These are phyloP conservation scores for Pulveroboletus sp. DNA, from an alignment of 1,284 basidiomycete species.

Conservation along the genomic window DNA sequence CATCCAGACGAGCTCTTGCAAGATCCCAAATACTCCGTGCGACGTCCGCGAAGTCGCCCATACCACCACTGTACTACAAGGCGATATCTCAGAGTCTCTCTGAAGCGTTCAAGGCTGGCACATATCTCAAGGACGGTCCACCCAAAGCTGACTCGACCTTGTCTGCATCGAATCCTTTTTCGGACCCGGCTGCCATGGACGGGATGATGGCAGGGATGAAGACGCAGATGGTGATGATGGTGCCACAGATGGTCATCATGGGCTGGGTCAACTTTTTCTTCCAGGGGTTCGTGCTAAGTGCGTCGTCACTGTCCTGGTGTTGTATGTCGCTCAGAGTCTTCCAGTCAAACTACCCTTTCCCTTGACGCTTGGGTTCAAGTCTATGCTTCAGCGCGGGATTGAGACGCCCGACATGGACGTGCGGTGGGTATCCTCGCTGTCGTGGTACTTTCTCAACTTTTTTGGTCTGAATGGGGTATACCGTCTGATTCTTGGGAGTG, in stretches of 20 bases:
- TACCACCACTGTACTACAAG: constrained; percentile 74
- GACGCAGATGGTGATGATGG: constrained; percentile 98
- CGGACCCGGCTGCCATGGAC: constrained; percentile 92
- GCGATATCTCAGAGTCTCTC: constrained; percentile 75
- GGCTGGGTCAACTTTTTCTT: constrained; percentile 99
- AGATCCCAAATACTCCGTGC: constrained; percentile 83
- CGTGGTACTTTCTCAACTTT: constrained; percentile 99
- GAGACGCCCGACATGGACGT: constrained; percentile 98
- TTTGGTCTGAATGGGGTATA: constrained; percentile 97
- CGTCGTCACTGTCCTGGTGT: constrained; percentile 39
- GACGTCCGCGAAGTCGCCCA: constrained; percentile 77
- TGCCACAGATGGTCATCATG: constrained; percentile 98
- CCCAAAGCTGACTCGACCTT: constrained; percentile 61
- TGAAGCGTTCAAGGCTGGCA: constrained; percentile 71
- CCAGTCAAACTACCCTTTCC: constrained; percentile 97
- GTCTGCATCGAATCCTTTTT: constrained; percentile 71
- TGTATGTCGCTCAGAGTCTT: constrained; percentile 2
- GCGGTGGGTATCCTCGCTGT: constrained; percentile 97
- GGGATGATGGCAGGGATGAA: constrained; percentile 99
- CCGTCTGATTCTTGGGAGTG: constrained; percentile 87
- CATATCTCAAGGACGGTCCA: constrained; percentile 84
- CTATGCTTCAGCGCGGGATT: constrained; percentile 97
- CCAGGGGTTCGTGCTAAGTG: constrained; percentile 95
- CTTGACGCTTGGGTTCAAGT: constrained; percentile 94
- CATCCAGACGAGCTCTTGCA: constrained; percentile 74